Percentiles rank a stretch among this genome's conserved stretches.
Evolutionary conservation across 1,284 basidiomycete species (phyloP).

Genomic region (Melanopsichium pennsylvanicum): DNA sequence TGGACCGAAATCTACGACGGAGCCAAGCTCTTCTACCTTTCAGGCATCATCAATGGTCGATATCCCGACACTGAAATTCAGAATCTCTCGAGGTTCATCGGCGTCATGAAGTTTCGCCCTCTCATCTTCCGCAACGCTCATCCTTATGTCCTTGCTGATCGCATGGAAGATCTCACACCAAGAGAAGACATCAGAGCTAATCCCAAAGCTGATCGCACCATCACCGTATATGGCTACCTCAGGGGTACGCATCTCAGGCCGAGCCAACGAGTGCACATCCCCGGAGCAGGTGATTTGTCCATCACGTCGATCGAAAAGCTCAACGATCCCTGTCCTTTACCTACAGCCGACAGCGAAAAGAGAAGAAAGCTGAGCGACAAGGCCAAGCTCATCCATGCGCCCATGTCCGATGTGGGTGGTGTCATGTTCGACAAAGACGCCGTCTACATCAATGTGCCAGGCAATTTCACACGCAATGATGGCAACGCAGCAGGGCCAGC

Average conservation of each 20-base stretch:
- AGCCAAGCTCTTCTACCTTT: slow-evolving; percentile 97
- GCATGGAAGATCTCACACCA: slow-evolving; percentile 92
- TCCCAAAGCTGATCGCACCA: slow-evolving; percentile 86
- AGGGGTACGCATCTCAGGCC: slow-evolving; percentile 70
- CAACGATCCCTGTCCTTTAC: slow-evolving; percentile 92
- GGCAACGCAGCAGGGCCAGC: slow-evolving; percentile 69
- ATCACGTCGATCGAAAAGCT: slow-evolving; percentile 79
- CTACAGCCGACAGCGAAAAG: slow-evolving; percentile 90
- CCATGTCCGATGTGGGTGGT: slow-evolving; percentile 97
- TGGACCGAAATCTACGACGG: slow-evolving; percentile 99
- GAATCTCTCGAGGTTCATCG: slow-evolving; percentile 89
- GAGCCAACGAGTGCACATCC: slow-evolving; percentile 87
- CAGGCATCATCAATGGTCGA: slow-evolving; percentile 94
- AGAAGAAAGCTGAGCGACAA: slow-evolving; percentile 91
- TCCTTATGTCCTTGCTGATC: slow-evolving; percentile 94
- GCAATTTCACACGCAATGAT: slow-evolving; percentile 77
- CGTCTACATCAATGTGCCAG: slow-evolving; percentile 96
- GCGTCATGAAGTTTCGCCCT: slow-evolving; percentile 98
- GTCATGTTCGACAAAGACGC: slow-evolving; percentile 98
- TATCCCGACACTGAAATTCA: slow-evolving; percentile 97
- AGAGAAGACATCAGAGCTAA: slow-evolving; percentile 82
- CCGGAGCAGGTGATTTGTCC: slow-evolving; percentile 85
- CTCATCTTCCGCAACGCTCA: slow-evolving; percentile 94
- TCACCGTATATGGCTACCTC: slow-evolving; percentile 94
- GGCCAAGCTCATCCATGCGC: slow-evolving; percentile 92